Evolutionary conservation across 352 stramenopile genomes (phyloP), one percentile per base, ranked within the genome.

Genomic region (Globisporangium uncinulatum): DNA sequence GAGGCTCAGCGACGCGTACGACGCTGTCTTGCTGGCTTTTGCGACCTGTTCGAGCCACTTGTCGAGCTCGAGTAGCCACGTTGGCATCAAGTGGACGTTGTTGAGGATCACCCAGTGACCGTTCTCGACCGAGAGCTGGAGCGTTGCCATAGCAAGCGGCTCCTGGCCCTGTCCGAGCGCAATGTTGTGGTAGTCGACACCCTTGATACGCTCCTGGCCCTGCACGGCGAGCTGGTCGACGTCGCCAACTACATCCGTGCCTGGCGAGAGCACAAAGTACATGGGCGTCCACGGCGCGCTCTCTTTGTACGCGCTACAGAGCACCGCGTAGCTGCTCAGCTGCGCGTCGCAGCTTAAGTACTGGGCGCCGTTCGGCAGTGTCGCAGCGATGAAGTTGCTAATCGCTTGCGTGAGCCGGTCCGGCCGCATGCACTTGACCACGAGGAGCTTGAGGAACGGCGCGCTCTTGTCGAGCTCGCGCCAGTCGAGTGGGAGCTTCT

Each of bases 241-340:
- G 67, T 98, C 94, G 0, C 84, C 90, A 19, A 98, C 93, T 0
- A 99, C 94, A 69, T 99, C 97, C 0, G 95, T 96, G n/a, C 94
- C 96, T 4, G 95, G 94, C 44, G 89, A 98, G 46, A 99, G 69
- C 55, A 99, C 97, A 61, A 99, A 99, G 66, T 98, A 99, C 62
- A 99, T 95, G 15, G 96, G 96, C n/a, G 95, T 98, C 63, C 73
- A 94, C 14, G 96, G 88, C 19, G 89, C 97, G 11, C 86, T 97
- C 54, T 99, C 96, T 20, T 73, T 67, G 53, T 98, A 97, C 3
- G 87, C 89, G 49, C 94, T 90, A n/a, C 98, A 79, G 21, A 99
- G 71, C 24, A 99, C 87, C 20, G 97, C 78, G 63, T 97, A 96
- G 56, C 87, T 97, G 65, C 98, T 98, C 42, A 99, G 81, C 32